Base-by-base conservation (phyloP, 2,329 filamentous ascomycete genomes). In the Hirsutella thompsonii region DNA sequence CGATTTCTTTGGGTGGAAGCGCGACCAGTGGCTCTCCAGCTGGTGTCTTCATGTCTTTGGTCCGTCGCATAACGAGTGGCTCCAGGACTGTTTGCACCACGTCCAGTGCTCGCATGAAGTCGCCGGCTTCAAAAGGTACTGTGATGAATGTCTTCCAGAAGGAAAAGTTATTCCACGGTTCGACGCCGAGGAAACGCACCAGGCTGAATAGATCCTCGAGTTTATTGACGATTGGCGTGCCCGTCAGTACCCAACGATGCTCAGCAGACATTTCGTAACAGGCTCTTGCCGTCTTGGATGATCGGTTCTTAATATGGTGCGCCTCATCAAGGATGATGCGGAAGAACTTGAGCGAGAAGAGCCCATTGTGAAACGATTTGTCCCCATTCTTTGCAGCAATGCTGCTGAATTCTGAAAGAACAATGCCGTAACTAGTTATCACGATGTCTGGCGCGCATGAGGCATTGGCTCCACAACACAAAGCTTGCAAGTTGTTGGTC, bases 121-220 rank as follows among this genome's bases (percentile, higher is more conserved):
- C 84, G 49, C 92, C 92, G 0, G 87, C 90, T 59, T 98, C 92
- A 48, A 98, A 98, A 0, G 92, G 92, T 1, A 94, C 81, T 0
- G 92, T 98, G 55, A 98, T 96, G 58, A 98, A 98, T 0, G 92
- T 96, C 57, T 89, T 89, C 92, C 92, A 98, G 63, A 94, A 98
- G 0, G 89, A 94, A 59, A 98, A 98, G 58, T 96, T 96, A 54
- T 83, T 92, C 92, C 92, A 98, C 0, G 92, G 92, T 57, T 96
- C 90, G 4, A 98, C 92, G 42, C 86, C 81, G 10, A 98, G 67
- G 62, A 96, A 98, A 3, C 86, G 79, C 11, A 96, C 86, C 30
- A 98, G 65, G 54, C 86, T 94, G 64, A 95, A 96, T 13, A 98
- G 66, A 60, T 96, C 92, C 58, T 96, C 90, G 1, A 98, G 70